Evolutionary conservation across 768 basidiomycete genomes (phyloP).

Genomic region (Trametes coccinea): DNA sequence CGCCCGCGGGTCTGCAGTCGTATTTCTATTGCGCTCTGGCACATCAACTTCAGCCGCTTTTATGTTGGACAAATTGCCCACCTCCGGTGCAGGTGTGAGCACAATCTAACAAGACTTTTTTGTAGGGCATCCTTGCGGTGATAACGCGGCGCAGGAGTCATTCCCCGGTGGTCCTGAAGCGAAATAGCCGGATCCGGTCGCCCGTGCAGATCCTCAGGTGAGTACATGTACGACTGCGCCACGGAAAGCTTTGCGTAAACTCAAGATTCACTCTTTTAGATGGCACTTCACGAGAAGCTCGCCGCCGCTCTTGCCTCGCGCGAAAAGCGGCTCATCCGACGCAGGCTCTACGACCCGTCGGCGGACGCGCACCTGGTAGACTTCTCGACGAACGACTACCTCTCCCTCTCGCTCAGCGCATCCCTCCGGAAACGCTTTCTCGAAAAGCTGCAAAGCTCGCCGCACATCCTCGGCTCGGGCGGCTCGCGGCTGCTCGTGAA

Average conservation of each 20-base stretch:
- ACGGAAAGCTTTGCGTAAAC: too few species aligned
- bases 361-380: conserved; percentile 50
- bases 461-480: conserved; percentile 78
- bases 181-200: background rate
- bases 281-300: conserved; percentile 41
- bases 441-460: conserved; percentile 45
- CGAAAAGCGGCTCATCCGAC: conserved; percentile 64
- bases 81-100: background rate
- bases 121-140: background rate
- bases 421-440: conserved; percentile 62
- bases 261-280: too few species aligned
- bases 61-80: too few species aligned
- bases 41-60: background rate
- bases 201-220: background rate
- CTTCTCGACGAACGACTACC: conserved; percentile 93
- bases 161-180: background rate
- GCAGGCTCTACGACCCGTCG: conserved; percentile 61
- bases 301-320: conserved; percentile 60
- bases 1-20: too few species aligned
- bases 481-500: conserved; percentile 87
- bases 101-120: background rate
- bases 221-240: too few species aligned
- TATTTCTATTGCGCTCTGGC: too few species aligned
- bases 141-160: background rate
- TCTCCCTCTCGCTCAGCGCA: conserved; percentile 70